phyloP scores from a whole-genome alignment of 2,329 filamentous ascomycete genomes.

The Cytospora chrysosperma region DNA sequence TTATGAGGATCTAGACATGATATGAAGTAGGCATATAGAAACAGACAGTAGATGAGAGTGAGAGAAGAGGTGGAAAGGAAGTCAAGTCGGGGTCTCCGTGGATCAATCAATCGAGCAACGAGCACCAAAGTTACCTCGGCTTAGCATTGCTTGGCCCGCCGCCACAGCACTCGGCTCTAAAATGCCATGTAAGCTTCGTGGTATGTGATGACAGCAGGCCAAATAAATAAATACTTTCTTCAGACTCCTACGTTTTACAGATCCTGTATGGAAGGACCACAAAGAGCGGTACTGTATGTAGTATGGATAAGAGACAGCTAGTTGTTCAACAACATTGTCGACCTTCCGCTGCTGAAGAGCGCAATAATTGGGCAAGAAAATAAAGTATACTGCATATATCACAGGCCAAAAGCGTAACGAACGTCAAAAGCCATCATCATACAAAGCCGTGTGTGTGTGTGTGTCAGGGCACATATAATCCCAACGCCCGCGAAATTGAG shows the following conservation, averaged over 20 bases:
- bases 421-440: background rate
- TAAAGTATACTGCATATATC: background rate
- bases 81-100: conserved; percentile 2
- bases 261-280: background rate
- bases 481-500: conserved; percentile 11
- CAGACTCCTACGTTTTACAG: too few species aligned
- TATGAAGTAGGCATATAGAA: too few species aligned
- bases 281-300: too few species aligned
- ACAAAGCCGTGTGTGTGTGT: too few species aligned
- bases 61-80: background rate
- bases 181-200: too few species aligned
- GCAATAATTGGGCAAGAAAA: background rate
- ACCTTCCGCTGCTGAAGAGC: background rate
- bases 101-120: too few species aligned
- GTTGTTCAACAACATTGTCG: too few species aligned
- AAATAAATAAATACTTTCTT: too few species aligned
- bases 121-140: conserved; percentile 11
- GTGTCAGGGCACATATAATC: background rate
- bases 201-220: too few species aligned
- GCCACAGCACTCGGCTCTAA: background rate
- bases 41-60: background rate
- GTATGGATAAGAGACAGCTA: too few species aligned
- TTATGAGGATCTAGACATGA: background rate
- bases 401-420: background rate
- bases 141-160: background rate